Base-by-base conservation (phyloP, 192 early-diverging fungal species). In the Pilobolus umbonatus region DNA sequence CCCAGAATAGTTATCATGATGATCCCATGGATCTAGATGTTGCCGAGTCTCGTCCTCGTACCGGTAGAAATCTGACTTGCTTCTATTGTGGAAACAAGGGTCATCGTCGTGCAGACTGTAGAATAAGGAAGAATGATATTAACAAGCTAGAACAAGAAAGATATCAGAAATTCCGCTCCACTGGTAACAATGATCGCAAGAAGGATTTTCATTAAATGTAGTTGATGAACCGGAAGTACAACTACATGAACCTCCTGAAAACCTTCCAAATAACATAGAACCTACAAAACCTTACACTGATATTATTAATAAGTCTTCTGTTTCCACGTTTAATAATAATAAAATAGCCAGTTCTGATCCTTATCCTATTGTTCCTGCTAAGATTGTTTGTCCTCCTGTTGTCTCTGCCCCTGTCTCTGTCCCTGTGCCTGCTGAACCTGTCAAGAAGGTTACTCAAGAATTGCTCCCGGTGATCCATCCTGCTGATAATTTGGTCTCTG, bases 161-260 rank as follows among this genome's bases (percentile, higher is more conserved):
- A n/a, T n/a, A n/a, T n/a, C n/a, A n/a, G n/a, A n/a, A n/a, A n/a
- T n/a, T n/a, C n/a, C n/a, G n/a, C n/a, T n/a, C n/a, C n/a, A n/a
- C n/a, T n/a, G n/a, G n/a, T 44, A 42, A 57, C 0, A 2, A 30
- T 21, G n/a, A 44, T 8, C 15, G 15, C 28, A 52, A 52, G 50
- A n/a, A 44, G 55, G 55, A 8, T 57, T 57, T 57, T 57, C 42
- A 42, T 24, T 22, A 29, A 42, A 44, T n/a, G 39, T 42, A 43
- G 15, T 42, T 30, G 55, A 43, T 45, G 40, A 31, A 30, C 47
- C 14, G 47, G 47, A 49, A 49, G 47, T 31, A 31, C 47, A 30
- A 49, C 15, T 28, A 49, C 28, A 30, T 28, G n/a, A n/a, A n/a
- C n/a, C n/a, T n/a, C n/a, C n/a, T n/a, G 10, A 11, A 3, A 26